Conservation (phyloP, 2,329 filamentous ascomycete genomes). For the Colletotrichum lindemuthianum region DNA sequence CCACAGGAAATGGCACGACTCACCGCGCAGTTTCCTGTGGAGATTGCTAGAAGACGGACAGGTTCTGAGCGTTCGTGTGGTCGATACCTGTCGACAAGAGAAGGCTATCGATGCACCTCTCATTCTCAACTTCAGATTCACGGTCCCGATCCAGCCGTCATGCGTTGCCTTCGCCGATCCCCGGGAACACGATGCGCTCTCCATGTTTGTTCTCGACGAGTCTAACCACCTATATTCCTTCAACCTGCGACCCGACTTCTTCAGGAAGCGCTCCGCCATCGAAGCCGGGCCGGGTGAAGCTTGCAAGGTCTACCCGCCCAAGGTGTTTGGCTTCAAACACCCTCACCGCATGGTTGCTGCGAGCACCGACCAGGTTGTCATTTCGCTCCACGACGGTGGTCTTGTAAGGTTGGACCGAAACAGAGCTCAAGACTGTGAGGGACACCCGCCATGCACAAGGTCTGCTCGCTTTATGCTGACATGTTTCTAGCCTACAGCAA, state of each 20-base stretch:
- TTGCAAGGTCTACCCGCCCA: slow-evolving; percentile 78
- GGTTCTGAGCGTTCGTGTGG: slow-evolving; percentile 82
- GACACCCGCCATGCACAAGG: slow-evolving; percentile 1
- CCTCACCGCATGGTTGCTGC: slow-evolving; percentile 85
- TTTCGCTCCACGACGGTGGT: slow-evolving; percentile 83
- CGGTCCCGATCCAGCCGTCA: slow-evolving; percentile 75
- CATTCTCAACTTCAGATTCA: slow-evolving; percentile 81
- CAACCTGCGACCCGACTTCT: slow-evolving; percentile 83
- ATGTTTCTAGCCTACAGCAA: slow-evolving; percentile 41
- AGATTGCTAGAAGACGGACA: slow-evolving; percentile 83
- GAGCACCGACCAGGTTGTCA: slow-evolving; percentile 77
- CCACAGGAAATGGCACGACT: slow-evolving; percentile 79
- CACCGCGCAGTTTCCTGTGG: slow-evolving; percentile 91
- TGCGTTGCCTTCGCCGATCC: slow-evolving; percentile 87
- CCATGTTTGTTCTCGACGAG: slow-evolving; percentile 81
- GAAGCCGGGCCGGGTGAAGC: slow-evolving; percentile 80
- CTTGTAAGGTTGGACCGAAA: slow-evolving; percentile 76
- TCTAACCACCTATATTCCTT: slow-evolving; percentile 86
- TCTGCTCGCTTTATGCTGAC: slow-evolving; percentile 34
- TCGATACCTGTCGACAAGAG: slow-evolving; percentile 79
- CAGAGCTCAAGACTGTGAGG: slow-evolving; percentile 57
- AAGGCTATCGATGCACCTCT: slow-evolving; percentile 76
- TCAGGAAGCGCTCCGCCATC: slow-evolving; percentile 74
- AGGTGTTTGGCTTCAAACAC: slow-evolving; percentile 79
- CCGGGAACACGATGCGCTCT: slow-evolving; percentile 79